phyloP scores from a whole-genome alignment of 2,329 filamentous ascomycete species.

The Aspergillus tanneri region DNA sequence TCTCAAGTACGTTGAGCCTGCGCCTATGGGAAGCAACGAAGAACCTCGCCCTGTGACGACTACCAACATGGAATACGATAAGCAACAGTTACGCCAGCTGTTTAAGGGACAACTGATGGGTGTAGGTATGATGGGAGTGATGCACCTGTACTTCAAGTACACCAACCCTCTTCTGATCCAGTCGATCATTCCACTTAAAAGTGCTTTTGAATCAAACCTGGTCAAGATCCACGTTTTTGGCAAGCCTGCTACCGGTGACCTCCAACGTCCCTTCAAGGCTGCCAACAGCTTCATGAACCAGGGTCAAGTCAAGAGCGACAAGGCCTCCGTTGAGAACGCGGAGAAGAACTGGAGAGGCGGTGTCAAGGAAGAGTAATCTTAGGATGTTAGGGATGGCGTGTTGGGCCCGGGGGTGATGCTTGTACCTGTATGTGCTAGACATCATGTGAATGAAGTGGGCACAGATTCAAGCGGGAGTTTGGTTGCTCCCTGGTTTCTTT shows the following conservation, averaged over 20 bases:
- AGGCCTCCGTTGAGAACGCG: slow-evolving; percentile 64
- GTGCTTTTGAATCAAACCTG: slow-evolving; percentile 90
- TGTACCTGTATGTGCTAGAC: slow-evolving; percentile 20
- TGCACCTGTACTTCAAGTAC: slow-evolving; percentile 99
- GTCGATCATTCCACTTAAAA: slow-evolving; percentile 96
- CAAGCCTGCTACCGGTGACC: slow-evolving; percentile 79
- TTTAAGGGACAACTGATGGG: slow-evolving; percentile 95
- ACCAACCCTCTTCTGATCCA: slow-evolving; percentile 98
- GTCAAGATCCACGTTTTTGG: slow-evolving; percentile 94
- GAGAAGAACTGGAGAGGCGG: slow-evolving; percentile 52
- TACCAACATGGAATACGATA: slow-evolving; percentile 93
- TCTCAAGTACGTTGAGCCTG: slow-evolving; percentile 96
- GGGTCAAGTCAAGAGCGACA: slow-evolving; percentile 80
- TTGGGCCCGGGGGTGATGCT: slow-evolving; percentile 4
- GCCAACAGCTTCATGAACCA: slow-evolving; percentile 74
- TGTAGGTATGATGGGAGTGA: slow-evolving; percentile 94
- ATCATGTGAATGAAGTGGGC: slow-evolving; percentile 7
- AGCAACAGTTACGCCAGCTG: slow-evolving; percentile 75
- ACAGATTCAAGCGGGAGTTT: not conserved
- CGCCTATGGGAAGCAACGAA: slow-evolving; percentile 88
- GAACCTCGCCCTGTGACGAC: slow-evolving; percentile 96
- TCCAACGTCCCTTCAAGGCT: slow-evolving; percentile 95
- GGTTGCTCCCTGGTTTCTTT: not conserved
- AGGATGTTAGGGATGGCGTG: not conserved
- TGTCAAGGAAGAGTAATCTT: slow-evolving; percentile 50